Base-by-base conservation (phyloP, 768 basidiomycete species). In the Udeniomyces megalosporus region DNA sequence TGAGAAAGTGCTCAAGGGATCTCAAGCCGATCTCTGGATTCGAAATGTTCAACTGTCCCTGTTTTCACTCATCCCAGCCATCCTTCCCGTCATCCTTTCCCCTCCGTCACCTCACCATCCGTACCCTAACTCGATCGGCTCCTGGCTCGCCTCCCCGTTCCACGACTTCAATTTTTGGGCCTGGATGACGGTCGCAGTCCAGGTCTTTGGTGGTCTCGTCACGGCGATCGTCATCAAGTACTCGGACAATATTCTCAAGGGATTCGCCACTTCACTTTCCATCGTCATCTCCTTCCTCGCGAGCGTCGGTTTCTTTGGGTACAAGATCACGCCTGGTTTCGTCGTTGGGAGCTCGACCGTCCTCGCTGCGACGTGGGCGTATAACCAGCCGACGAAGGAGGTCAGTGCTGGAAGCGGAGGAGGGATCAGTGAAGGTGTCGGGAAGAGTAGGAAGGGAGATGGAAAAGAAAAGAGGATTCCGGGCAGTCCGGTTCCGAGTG, bases 171-270 rank as follows among this genome's bases (percentile, higher is more conserved):
- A 88, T 28, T 77, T 76, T 24, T 90, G 88, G 87, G 91, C 91
- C 32, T 88, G 89, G 84, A 84, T 84, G 26, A 91, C 90, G 2
- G 88, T 95, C 48, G 71, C 79, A 44, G 84, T 87, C 22, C 89
- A 95, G 74, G 89, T 92, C 4, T 73, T 92, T 24, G 91, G 91
- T n/a, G 91, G 91, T 0, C 76, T 95, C 55, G 77, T 95, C 67
- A 95, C 91, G 5, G 91, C 91, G 2, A 76, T 93, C 74, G 91
- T 93, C 44, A 93, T 93, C 80, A 87, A 91, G 71, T 91, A 92
- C 72, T 84, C 86, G 51, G 88, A 88, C 73, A 92, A 91, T 61
- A 73, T 73, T 67, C 77, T 86, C 72, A 90, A 91, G 75, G 93
- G 93, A 35, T 96, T 97, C 70, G 93, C 93, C 12, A 96, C 93